Conservation (phyloP, 2,329 filamentous ascomycete species). For the Fusarium verrucosum region DNA sequence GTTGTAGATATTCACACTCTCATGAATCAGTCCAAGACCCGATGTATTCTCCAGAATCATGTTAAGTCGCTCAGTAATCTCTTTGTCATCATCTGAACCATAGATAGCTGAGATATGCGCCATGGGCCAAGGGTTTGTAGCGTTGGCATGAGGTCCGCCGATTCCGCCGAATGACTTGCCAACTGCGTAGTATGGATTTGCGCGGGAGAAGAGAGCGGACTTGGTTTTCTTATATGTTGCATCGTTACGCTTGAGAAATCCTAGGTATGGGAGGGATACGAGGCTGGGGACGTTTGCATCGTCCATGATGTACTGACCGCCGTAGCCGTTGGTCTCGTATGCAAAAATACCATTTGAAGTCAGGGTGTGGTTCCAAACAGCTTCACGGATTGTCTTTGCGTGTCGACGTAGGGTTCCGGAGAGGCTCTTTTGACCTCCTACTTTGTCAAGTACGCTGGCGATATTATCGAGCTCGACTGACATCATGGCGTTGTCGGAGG, state of each 20-base stretch:
- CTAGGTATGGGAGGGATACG: slow-evolving; percentile 8
- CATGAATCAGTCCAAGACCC: slow-evolving; percentile 8
- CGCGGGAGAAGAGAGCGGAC: neutral
- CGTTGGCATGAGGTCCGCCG: slow-evolving; percentile 17
- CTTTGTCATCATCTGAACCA: slow-evolving; percentile 2
- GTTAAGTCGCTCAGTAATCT: neutral
- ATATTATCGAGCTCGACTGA: slow-evolving; percentile 19
- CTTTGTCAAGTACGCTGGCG: slow-evolving; percentile 5
- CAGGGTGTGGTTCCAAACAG: slow-evolving; percentile 13
- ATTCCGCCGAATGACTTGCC: slow-evolving; percentile 14
- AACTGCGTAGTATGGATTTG: slow-evolving; percentile 14
- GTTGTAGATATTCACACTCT: slow-evolving; percentile 18
- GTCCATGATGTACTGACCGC: slow-evolving; percentile 31
- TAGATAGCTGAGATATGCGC: slow-evolving; percentile 15
- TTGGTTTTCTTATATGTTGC: slow-evolving; percentile 17
- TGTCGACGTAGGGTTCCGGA: neutral
- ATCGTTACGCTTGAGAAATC: slow-evolving; percentile 13
- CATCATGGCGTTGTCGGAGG: slow-evolving; percentile 27
- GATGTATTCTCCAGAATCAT: slow-evolving; percentile 22
- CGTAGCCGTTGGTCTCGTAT: slow-evolving; percentile 22
- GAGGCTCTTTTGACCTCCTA: neutral
- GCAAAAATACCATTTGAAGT: slow-evolving; percentile 15
- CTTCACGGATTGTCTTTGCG: slow-evolving; percentile 4
- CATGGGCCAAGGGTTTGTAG: slow-evolving; percentile 23
- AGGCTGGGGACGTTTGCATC: slow-evolving; percentile 24